Evolutionary conservation across 441 rosid species (phyloP).

Genomic region (Croton laevigatus): DNA sequence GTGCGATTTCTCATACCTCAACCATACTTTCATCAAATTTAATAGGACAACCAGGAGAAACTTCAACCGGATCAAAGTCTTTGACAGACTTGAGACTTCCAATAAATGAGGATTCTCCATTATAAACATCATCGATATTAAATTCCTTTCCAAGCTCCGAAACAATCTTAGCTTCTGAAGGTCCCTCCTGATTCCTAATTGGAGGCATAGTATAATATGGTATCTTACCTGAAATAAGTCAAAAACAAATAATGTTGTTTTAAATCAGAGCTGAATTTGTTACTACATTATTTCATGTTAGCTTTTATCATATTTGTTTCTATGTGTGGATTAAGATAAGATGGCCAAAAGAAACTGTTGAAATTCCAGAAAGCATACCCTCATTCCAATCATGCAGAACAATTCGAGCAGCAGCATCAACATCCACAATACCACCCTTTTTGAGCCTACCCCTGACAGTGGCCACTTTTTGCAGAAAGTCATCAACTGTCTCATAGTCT

Average conservation of each 20-base stretch:
- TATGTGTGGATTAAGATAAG: neutral
- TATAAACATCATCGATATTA: slow-evolving; percentile 77
- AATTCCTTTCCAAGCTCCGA: slow-evolving; percentile 76
- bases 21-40: slow-evolving; percentile 67
- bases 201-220: slow-evolving; percentile 92
- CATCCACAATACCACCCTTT: slow-evolving; percentile 90
- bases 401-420: slow-evolving; percentile 81
- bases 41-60: slow-evolving; percentile 67
- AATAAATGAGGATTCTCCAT: slow-evolving; percentile 73
- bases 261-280: neutral
- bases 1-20: slow-evolving; percentile 44
- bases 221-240: slow-evolving; percentile 67
- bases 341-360: neutral
- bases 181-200: slow-evolving; percentile 56
- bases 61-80: slow-evolving; percentile 64
- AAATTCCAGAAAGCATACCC: slow-evolving; percentile 39
- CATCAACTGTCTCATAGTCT: slow-evolving; percentile 68
- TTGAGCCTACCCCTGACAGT: slow-evolving; percentile 87
- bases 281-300: neutral
- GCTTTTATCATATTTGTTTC: neutral
- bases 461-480: slow-evolving; percentile 82
- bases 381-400: slow-evolving; percentile 96
- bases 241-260: slow-evolving; percentile 15
- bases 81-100: slow-evolving; percentile 78
- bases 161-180: slow-evolving; percentile 73